These are phyloP conservation scores for Barnettozyma sp. DNA, from an alignment of 805 yeast genomes.

Conservation along the genomic window DNA sequence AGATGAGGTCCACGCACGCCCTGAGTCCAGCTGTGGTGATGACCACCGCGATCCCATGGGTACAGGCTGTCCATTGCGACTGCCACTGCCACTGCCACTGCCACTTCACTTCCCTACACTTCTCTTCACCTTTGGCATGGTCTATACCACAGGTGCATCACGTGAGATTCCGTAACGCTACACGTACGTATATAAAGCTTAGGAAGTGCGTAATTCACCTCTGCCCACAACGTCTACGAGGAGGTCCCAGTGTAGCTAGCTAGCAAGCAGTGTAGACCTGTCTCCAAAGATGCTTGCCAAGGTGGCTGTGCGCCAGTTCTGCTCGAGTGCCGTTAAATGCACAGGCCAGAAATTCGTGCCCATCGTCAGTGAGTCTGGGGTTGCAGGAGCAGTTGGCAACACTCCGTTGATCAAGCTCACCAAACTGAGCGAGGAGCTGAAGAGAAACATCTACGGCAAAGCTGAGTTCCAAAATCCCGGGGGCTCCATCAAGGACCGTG, in stretches of 20 bases:
- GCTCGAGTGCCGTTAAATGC: constrained; percentile 5
- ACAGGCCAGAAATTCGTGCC: constrained; percentile 37
- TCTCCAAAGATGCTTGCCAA: constrained; percentile 10
- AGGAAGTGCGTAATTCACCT: too few species aligned
- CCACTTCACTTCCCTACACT: too few species aligned
- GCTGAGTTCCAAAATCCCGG: constrained; percentile 94
- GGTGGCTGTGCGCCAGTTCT: constrained; percentile 8
- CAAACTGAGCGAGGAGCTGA: constrained; percentile 47
- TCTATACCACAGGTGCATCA: too few species aligned
- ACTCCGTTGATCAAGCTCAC: constrained; percentile 73
- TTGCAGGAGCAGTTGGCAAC: constrained; percentile 85
- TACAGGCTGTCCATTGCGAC: too few species aligned
- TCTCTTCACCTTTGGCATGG: too few species aligned
- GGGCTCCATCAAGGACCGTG: constrained; percentile 87
- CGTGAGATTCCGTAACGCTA: too few species aligned
- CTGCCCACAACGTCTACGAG: too few species aligned
- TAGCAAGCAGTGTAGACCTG: not conserved
- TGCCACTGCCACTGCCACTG: too few species aligned
- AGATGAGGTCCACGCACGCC: too few species aligned
- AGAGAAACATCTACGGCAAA: constrained; percentile 77
- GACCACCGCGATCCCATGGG: too few species aligned
- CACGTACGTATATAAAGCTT: too few species aligned
- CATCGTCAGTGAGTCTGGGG: constrained; percentile 56
- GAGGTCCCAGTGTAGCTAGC: not conserved
- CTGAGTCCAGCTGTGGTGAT: too few species aligned